These are phyloP conservation scores for Parafenestella ontariensis DNA, from an alignment of 2,329 filamentous ascomycete species.

Conservation along the genomic window DNA sequence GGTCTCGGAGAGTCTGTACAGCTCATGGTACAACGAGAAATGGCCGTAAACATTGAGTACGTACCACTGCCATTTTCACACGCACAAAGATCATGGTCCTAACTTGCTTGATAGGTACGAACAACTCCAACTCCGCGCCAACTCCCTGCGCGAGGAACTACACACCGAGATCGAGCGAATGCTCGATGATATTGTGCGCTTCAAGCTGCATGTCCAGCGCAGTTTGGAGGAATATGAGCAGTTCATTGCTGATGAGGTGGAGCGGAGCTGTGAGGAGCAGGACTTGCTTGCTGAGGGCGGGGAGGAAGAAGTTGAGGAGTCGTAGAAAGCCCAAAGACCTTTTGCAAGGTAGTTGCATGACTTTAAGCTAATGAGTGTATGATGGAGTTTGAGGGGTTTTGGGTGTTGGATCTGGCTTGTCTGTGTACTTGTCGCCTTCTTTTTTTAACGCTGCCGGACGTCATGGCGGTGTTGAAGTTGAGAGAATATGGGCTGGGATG, in stretches of 20 bases:
- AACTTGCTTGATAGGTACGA: constrained; percentile 72
- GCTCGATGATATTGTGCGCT: constrained; percentile 96
- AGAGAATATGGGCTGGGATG: too few species aligned
- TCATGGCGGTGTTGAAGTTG: background rate
- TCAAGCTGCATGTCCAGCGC: constrained; percentile 97
- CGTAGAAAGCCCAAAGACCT: constrained; percentile 3
- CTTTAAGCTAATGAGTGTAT: constrained; percentile 3
- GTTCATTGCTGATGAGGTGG: constrained; percentile 92
- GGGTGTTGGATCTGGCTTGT: background rate
- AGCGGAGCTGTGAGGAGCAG: constrained; percentile 64
- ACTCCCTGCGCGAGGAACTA: constrained; percentile 90
- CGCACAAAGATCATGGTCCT: background rate
- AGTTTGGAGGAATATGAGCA: constrained; percentile 91
- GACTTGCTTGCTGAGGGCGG: constrained; percentile 44
- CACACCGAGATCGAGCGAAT: constrained; percentile 96
- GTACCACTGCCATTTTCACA: constrained; percentile 42
- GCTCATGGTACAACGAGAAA: constrained; percentile 91
- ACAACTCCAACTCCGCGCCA: constrained; percentile 84
- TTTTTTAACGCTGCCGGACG: background rate
- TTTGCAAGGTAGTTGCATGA: background rate
- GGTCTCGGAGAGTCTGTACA: constrained; percentile 86
- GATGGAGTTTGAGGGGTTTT: constrained; percentile 6
- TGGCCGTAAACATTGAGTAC: constrained; percentile 95
- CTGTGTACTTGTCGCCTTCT: background rate
- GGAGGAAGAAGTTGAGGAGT: constrained; percentile 36